Percentiles rank a stretch among this genome's conserved stretches.
These are phyloP conservation scores for Gaultheria prostrata DNA, from an alignment of 148 eudicot species.

Conservation along the genomic window DNA sequence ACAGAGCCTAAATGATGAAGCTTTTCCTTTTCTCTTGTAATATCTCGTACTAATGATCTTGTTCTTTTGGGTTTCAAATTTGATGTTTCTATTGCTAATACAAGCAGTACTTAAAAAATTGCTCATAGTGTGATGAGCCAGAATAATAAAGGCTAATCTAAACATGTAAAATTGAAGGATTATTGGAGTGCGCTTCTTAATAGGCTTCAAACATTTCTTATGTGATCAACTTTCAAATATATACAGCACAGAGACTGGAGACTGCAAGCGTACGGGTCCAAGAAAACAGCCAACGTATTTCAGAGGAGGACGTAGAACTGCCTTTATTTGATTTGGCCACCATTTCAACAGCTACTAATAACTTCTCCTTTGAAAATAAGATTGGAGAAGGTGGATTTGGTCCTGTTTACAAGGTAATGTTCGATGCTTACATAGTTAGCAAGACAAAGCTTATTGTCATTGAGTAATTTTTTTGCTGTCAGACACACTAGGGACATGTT, in stretches of 20 bases:
- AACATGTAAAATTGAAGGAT: neutral
- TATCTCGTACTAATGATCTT: neutral
- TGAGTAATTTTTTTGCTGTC: too few species aligned
- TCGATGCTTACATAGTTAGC: too few species aligned
- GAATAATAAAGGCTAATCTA: neutral
- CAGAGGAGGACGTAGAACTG: constrained; percentile 25
- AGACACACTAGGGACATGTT: too few species aligned
- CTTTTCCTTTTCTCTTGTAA: neutral
- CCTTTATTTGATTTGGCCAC: constrained; percentile 22
- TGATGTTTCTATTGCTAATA: neutral
- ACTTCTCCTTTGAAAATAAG: constrained; percentile 28
- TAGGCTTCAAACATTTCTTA: neutral
- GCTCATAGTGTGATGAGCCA: neutral
- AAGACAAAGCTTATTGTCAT: too few species aligned
- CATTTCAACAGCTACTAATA: constrained; percentile 25
- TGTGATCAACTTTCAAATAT: neutral
- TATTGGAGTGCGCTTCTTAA: neutral
- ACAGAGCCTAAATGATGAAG: neutral
- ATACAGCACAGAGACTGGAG: constrained; percentile 8
- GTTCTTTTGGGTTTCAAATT: neutral
- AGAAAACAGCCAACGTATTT: neutral
- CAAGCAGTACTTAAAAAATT: too few species aligned
- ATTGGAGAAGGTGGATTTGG: constrained; percentile 47
- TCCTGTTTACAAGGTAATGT: constrained; percentile 35
- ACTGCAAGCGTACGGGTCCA: neutral